Conservation (phyloP, 1,139 yeast species). For the Yamadazyma conglobata region DNA sequence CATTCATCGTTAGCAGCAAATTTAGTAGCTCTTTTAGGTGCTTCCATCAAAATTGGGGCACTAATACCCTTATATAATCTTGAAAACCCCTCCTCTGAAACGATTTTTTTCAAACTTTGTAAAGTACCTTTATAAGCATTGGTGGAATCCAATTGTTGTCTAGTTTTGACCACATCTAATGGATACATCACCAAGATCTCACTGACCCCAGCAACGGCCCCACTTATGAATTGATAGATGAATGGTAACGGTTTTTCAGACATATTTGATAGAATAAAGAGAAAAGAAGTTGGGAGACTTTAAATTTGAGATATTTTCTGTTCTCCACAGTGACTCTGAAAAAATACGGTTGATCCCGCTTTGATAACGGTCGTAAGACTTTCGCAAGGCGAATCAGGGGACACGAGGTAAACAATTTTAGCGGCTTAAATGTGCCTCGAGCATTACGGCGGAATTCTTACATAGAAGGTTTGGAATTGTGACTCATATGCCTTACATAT, state of each 20-base stretch:
- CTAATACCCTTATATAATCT: constrained; percentile 88
- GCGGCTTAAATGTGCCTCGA: too few relatives aligned
- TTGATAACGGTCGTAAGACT: too few relatives aligned
- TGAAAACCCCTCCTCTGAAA: constrained; percentile 78
- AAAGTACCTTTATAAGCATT: constrained; percentile 77
- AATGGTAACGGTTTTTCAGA: constrained; percentile 61
- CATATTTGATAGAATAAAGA: constrained; percentile 15
- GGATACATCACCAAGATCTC: constrained; percentile 98
- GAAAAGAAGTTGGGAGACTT: background rate
- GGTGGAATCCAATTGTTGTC: constrained; percentile 82
- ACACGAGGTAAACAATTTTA: too few relatives aligned
- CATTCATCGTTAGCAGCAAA: constrained; percentile 98
- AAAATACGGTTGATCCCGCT: too few relatives aligned
- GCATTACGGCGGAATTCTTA: too few relatives aligned
- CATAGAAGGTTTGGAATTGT: too few relatives aligned
- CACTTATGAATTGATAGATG: constrained; percentile 84
- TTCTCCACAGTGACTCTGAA: constrained; percentile 10
- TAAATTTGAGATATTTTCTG: background rate
- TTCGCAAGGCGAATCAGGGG: too few relatives aligned
- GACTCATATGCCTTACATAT: too few relatives aligned
- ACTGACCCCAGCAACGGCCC: constrained; percentile 97
- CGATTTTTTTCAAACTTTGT: constrained; percentile 78
- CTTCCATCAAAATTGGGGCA: constrained; percentile 98
- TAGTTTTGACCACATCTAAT: constrained; percentile 93
- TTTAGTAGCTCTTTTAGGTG: constrained; percentile 98